Conservation (phyloP, 164 flowering plant species). For the Sedum album region DNA sequence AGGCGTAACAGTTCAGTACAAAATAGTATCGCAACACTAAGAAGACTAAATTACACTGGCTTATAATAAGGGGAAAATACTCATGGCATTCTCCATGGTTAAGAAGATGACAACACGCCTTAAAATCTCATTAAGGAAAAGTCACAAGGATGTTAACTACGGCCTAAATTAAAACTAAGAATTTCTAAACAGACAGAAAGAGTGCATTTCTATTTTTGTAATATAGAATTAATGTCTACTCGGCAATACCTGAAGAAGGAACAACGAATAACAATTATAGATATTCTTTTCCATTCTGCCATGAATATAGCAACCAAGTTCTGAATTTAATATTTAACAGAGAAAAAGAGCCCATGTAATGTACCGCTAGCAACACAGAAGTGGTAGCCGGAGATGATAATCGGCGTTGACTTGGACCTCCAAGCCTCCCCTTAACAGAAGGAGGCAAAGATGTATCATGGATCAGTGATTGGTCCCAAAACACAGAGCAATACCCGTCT, state of each 20-base stretch:
- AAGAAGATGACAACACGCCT: no score
- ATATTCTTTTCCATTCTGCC: background rate
- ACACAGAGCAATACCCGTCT: slow-evolving; percentile 47
- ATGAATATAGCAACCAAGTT: background rate
- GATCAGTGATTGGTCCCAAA: slow-evolving; percentile 32
- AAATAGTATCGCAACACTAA: background rate
- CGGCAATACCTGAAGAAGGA: background rate
- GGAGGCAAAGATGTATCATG: slow-evolving; percentile 41
- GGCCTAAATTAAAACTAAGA: no score
- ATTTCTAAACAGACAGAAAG: no score
- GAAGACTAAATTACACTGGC: background rate
- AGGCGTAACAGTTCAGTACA: background rate
- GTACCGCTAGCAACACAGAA: slow-evolving; percentile 73
- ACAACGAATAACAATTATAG: background rate
- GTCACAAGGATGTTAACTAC: no score
- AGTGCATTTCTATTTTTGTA: background rate
- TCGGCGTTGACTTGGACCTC: slow-evolving; percentile 93
- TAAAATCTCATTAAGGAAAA: no score
- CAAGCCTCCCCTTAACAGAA: slow-evolving; percentile 79
- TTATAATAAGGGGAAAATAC: no score
- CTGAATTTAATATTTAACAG: background rate
- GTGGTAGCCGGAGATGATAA: slow-evolving; percentile 46
- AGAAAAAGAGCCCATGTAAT: slow-evolving; percentile 16
- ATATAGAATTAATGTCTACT: background rate
- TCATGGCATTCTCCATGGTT: no score